Evolutionary conservation across 257 asterid genomes (phyloP), one percentile per base, ranked within the genome.

Genomic region (Salvia hispanica): DNA sequence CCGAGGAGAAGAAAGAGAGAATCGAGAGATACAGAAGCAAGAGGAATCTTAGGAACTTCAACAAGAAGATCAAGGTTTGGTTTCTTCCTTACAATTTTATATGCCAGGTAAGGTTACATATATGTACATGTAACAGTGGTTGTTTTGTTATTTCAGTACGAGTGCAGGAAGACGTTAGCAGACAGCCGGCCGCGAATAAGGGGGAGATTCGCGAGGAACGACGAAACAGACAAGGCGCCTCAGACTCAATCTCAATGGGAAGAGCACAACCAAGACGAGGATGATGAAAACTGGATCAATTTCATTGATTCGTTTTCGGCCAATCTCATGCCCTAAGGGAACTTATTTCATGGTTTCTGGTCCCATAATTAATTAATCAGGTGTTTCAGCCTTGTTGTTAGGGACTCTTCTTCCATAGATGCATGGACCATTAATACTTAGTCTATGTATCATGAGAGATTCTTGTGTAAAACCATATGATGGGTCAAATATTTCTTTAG

Each of bases 101-200:
- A 16, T 6, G 7, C 7, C 28, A 48, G 7, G 9, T 34, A 34
- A 34, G 6, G 5, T 4, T 34, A 34, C 6, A 34, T n/a, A 13
- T 2, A 16, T 6, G 13, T n/a, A 13, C 0, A 16, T 6, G 13
- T 16, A 8, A 18, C 25, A 53, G 59, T 53, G 37, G 18, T 13
- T 6, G 18, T 4, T 10, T 1, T n/a, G 2, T 4, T 54, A n/a
- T 4, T 78, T 34, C 72, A 93, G 99, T 93, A 93, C 7, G 99
- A 90, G 67, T 90, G 99, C 77, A 80, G 99, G 75, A 93, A 92
- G 74, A 87, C 95, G 15, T 73, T 92, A 65, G 98, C 98, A 10
- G 98, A 89, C 56, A 87, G 95, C 62, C 78, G 96, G 40, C 98
- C 95, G 0, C 89, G 98, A 3, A 86, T 89, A 51, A 77, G 96